Percentiles rank a stretch among this genome's conserved stretches.
phyloP scores from a whole-genome alignment of 2,329 filamentous ascomycete genomes.

The Tympanopsis confertula region DNA sequence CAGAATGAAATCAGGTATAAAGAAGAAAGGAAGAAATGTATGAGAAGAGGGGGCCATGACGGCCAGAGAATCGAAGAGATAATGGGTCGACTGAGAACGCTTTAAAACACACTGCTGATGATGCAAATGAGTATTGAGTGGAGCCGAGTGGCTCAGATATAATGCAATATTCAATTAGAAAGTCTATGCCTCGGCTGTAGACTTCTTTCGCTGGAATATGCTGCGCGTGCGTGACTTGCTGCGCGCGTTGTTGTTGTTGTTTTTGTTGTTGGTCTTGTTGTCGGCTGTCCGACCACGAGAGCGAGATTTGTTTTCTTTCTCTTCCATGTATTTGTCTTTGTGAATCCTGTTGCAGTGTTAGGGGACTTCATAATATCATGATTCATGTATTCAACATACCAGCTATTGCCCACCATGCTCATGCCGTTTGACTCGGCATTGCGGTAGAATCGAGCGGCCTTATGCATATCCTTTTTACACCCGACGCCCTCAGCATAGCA shows the following conservation, averaged over 20 bases:
- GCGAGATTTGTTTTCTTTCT: slow-evolving; percentile 17
- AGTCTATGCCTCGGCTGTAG: background rate
- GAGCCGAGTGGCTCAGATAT: no score
- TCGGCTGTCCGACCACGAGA: slow-evolving; percentile 9
- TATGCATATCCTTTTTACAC: slow-evolving; percentile 58
- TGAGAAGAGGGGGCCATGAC: no score
- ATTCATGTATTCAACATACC: slow-evolving; percentile 30
- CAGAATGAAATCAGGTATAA: no score
- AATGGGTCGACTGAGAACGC: no score
- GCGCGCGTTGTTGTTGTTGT: no score
- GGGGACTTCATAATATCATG: background rate
- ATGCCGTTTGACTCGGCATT: slow-evolving; percentile 52
- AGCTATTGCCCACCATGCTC: slow-evolving; percentile 61
- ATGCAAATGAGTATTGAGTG: no score
- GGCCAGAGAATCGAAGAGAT: no score
- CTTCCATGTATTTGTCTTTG: slow-evolving; percentile 52
- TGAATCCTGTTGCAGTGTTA: slow-evolving; percentile 39
- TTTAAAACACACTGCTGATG: no score
- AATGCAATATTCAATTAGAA: no score
- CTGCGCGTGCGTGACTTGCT: slow-evolving; percentile 1
- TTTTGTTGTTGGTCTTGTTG: background rate
- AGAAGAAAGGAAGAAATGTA: no score
- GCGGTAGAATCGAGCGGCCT: slow-evolving; percentile 52
- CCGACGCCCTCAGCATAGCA: slow-evolving; percentile 57
- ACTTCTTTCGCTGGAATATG: background rate